These are phyloP conservation scores for Petrea volubilis DNA, from an alignment of 257 asterid species.

Conservation along the genomic window DNA sequence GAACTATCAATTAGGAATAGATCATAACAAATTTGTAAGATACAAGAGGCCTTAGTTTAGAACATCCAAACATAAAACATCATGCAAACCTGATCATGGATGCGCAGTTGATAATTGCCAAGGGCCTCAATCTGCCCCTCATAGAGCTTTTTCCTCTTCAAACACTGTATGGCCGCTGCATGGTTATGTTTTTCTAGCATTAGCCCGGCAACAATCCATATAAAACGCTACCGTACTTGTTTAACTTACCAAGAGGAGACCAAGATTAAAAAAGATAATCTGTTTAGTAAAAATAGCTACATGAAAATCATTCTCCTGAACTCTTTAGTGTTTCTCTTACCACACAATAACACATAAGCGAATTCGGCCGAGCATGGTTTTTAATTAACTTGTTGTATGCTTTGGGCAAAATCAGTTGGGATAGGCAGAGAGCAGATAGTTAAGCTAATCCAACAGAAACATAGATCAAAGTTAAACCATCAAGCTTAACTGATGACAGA, in stretches of 20 bases:
- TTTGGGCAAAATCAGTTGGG: neutral
- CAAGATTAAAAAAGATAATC: neutral
- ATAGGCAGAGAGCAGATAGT: neutral
- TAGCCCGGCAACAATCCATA: neutral
- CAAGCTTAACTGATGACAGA: neutral
- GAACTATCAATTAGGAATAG: neutral
- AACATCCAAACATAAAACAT: neutral
- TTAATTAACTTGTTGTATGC: neutral
- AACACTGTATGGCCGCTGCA: conserved; percentile 74
- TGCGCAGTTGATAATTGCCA: conserved; percentile 63
- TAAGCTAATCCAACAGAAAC: neutral
- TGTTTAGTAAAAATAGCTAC: neutral
- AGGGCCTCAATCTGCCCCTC: conserved; percentile 68
- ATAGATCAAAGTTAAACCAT: neutral
- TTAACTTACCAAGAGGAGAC: neutral
- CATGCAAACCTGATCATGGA: conserved; percentile 64
- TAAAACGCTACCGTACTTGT: neutral
- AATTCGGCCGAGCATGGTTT: neutral
- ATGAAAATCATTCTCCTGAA: neutral
- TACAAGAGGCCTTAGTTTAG: neutral
- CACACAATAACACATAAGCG: neutral
- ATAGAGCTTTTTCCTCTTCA: conserved; percentile 63
- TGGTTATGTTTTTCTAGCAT: neutral
- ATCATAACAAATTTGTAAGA: neutral
- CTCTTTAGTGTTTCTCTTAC: neutral